Conservation (phyloP, 1,284 basidiomycete genomes). For the Ustilago trichophora region DNA sequence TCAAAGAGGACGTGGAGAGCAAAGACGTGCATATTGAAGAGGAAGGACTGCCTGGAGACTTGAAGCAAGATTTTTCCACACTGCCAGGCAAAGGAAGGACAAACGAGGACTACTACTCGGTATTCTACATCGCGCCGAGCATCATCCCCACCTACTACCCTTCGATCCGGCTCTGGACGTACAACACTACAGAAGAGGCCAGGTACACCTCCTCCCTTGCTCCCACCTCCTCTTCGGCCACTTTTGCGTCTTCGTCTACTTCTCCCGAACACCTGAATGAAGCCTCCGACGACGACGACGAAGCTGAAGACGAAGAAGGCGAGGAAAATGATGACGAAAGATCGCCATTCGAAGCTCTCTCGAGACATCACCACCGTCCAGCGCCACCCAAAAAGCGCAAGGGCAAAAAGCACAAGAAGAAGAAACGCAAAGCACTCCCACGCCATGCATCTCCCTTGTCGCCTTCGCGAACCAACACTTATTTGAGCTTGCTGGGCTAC, state of each 20-base stretch:
- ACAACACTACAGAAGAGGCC: slow-evolving; percentile 59
- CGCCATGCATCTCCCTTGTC: slow-evolving; percentile 75
- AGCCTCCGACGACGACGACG: too few species aligned
- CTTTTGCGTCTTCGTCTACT: too few species aligned
- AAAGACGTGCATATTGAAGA: slow-evolving; percentile 3
- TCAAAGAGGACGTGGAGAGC: neutral
- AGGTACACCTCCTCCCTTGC: slow-evolving; percentile 10
- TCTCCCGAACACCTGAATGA: too few species aligned
- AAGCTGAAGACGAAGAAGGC: slow-evolving; percentile 24
- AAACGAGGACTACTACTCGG: slow-evolving; percentile 55
- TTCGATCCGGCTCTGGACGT: slow-evolving; percentile 78
- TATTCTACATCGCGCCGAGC: slow-evolving; percentile 57
- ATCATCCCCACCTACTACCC: slow-evolving; percentile 90
- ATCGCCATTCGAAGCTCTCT: slow-evolving; percentile 26
- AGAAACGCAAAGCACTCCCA: slow-evolving; percentile 73
- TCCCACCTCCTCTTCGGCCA: neutral
- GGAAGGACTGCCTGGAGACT: slow-evolving; percentile 44
- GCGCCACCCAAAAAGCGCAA: slow-evolving; percentile 68
- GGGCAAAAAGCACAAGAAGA: slow-evolving; percentile 71
- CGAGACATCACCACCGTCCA: slow-evolving; percentile 43
- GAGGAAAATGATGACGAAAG: slow-evolving; percentile 30
- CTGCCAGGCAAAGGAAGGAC: slow-evolving; percentile 55
- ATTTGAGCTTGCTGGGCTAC: slow-evolving; percentile 80
- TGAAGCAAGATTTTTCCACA: slow-evolving; percentile 61
- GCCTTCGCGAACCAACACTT: slow-evolving; percentile 77